Evolutionary conservation across 2,329 filamentous ascomycete genomes (phyloP), one percentile per base, ranked within the genome.

Genomic region (Xylariales sp.): DNA sequence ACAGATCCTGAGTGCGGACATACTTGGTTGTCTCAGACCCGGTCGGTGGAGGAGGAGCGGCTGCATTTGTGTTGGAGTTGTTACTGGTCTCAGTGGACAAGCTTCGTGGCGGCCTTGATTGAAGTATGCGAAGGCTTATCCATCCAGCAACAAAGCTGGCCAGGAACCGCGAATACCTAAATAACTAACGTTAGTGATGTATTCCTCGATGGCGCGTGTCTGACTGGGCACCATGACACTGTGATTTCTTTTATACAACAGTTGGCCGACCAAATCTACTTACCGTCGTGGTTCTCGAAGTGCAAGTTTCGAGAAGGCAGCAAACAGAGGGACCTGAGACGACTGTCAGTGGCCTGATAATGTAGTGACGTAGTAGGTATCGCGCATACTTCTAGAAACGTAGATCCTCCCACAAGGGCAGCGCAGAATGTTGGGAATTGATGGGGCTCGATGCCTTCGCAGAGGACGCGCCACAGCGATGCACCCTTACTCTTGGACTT

Each of bases 1-100:
- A 91, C 21, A 94, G 69, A 55, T 94, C 88, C 43, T 94, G 72
- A 2, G 88, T 91, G 49, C 82, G 78, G 30, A 88, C 88, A 10
- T 62, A 54, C 8, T 43, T 42, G 16, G 51, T 40, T 6, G 47
- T 49, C 38, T 47, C 38, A n/a, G n/a, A n/a, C n/a, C n/a, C n/a
- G n/a, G n/a, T n/a, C n/a, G n/a, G n/a, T n/a, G n/a, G n/a, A n/a
- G n/a, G n/a, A n/a, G n/a, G n/a, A n/a, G n/a, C n/a, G n/a, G n/a
- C n/a, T n/a, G n/a, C n/a, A n/a, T n/a, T n/a, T n/a, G n/a, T n/a
- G n/a, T n/a, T n/a, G n/a, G n/a, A n/a, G n/a, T n/a, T n/a, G n/a
- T n/a, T n/a, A n/a, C n/a, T n/a, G n/a, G n/a, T n/a, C n/a, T n/a
- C n/a, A n/a, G n/a, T n/a, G n/a, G n/a, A n/a, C n/a, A 69, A 33